Base-by-base conservation (phyloP, 257 asterid species). In the Lithospermum erythrorhizon region DNA sequence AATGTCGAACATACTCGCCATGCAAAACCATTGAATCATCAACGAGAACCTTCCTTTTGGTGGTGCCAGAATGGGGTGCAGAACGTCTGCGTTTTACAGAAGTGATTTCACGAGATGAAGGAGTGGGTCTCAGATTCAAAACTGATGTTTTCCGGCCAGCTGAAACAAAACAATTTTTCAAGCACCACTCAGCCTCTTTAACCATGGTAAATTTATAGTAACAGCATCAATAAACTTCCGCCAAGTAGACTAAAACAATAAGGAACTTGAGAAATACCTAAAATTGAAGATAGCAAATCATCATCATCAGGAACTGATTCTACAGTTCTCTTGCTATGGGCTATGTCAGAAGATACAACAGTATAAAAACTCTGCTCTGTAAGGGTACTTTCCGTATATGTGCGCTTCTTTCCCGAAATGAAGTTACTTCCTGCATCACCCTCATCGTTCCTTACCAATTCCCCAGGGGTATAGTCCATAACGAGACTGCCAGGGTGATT, bases 21-120 rank as follows among this genome's bases (percentile, higher is more conserved):
- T 91, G 98, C 84, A 91, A 78, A 76, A 88, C 98, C 98, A 91
- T 91, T 29, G 89, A 75, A 41, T 91, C 98, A 65, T 91, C 98
- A 85, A 86, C 79, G 29, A 82, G 90, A 63, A 86, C 77, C 82
- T 84, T 91, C 82, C 96, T 81, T 82, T 91, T 91, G 66, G 75
- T 66, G 59, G 83, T 72, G 76, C 70, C 72, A 63, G 84, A 66
- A 53, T 90, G 87, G 0, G 78, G 69, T 79, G 82, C 79, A 54
- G 84, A 60, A 47, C 85, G 85, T 3, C 79, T 72, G 59, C 90
- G 86, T 73, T 91, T 91, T 57, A 68, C 37, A 57, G 95, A 91
- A 47, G 90, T 79, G 69, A 61, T 84, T 75, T 79, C 95, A 61
- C 71, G 76, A 74, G 77, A 79, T 41, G 73, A 85, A 54, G 96